Conservation (phyloP, 139 green algal species). For the Chlorella sp. region DNA sequence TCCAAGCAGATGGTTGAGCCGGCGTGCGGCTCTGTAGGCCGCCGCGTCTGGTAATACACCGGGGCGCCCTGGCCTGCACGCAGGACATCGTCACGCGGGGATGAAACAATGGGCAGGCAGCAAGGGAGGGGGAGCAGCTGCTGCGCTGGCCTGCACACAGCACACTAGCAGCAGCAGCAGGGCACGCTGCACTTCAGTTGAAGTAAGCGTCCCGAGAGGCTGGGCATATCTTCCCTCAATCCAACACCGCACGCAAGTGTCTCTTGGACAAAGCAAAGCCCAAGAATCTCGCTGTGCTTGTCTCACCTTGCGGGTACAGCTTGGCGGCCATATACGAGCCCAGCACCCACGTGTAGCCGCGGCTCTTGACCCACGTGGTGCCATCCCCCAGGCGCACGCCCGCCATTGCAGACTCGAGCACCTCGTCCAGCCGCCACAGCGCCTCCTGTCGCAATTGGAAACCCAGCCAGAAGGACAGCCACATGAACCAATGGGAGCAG, state of each 20-base stretch:
- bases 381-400: conserved; percentile 30
- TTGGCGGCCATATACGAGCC: conserved; percentile 3
- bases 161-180: too few species aligned
- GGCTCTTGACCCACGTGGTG: conserved; percentile 29
- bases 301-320: conserved; percentile 20
- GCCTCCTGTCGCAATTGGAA: conserved; percentile 25
- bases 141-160: too few species aligned
- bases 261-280: too few species aligned
- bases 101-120: too few species aligned
- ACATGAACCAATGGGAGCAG: too few species aligned
- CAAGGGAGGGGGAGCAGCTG: too few species aligned
- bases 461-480: too few species aligned
- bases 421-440: conserved; percentile 31
- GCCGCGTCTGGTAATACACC: conserved; percentile 20
- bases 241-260: not conserved
- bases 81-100: too few species aligned
- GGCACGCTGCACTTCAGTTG: too few species aligned
- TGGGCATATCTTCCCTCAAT: too few species aligned
- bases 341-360: conserved; percentile 29
- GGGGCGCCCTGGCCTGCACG: conserved; percentile 21
- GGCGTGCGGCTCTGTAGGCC: not conserved
- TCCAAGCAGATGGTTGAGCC: conserved; percentile 24
- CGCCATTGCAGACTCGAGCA: conserved; percentile 14
- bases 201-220: too few species aligned
- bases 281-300: too few species aligned